Conservation (phyloP, 805 yeast genomes). For the Scheffersomyces amazonensis region DNA sequence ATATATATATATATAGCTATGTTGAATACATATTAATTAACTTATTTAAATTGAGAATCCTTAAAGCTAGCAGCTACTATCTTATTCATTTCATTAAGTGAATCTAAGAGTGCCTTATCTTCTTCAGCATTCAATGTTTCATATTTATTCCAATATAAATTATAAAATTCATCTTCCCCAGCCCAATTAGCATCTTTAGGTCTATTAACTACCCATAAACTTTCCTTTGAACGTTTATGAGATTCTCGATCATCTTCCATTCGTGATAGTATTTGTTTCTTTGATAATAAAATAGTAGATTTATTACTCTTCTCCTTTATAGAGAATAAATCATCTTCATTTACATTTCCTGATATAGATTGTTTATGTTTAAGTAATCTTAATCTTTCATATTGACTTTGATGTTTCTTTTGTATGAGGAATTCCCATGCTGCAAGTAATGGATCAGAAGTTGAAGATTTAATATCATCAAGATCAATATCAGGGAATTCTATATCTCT, state of each 20-base stretch:
- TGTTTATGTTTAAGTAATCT: slow-evolving; percentile 34
- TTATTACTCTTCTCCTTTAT: slow-evolving; percentile 17
- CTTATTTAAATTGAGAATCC: slow-evolving; percentile 37
- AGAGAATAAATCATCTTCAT: slow-evolving; percentile 25
- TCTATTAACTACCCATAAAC: slow-evolving; percentile 67
- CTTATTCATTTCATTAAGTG: slow-evolving; percentile 52
- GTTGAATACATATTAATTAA: no score
- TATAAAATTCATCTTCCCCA: slow-evolving; percentile 35
- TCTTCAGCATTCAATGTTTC: slow-evolving; percentile 49
- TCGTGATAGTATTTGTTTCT: slow-evolving; percentile 62
- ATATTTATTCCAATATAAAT: slow-evolving; percentile 48
- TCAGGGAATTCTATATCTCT: slow-evolving; percentile 34
- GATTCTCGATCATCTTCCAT: slow-evolving; percentile 94
- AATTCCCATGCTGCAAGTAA: slow-evolving; percentile 45
- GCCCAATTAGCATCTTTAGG: slow-evolving; percentile 30
- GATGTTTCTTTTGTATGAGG: slow-evolving; percentile 43
- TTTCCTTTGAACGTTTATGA: slow-evolving; percentile 80
- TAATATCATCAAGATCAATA: slow-evolving; percentile 9
- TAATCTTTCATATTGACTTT: slow-evolving; percentile 50
- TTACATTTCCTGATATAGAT: slow-evolving; percentile 17
- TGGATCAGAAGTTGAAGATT: slow-evolving; percentile 21
- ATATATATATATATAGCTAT: not conserved
- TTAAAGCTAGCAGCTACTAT: slow-evolving; percentile 54
- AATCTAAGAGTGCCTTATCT: slow-evolving; percentile 34
- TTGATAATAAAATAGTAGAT: slow-evolving; percentile 22